Evolutionary conservation across 2,329 filamentous ascomycete species (phyloP).

Genomic region (Beauveria bassiana): DNA sequence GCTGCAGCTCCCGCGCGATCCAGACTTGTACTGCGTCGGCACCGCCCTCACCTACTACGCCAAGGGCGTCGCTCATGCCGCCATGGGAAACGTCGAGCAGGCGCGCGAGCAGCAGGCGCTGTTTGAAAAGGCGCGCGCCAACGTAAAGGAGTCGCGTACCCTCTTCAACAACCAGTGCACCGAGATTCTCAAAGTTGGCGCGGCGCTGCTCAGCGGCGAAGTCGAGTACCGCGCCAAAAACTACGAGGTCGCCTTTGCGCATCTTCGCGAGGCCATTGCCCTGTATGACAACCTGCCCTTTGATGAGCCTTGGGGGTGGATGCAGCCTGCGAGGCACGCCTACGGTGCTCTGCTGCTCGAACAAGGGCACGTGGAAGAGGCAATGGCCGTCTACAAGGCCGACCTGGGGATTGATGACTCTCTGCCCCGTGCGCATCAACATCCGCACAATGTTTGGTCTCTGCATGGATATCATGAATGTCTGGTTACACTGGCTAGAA

Average conservation of each 20-base stretch:
- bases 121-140: conserved; percentile 43
- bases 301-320: conserved; percentile 73
- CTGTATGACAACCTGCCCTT: conserved; percentile 59
- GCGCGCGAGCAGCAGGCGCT: conserved; percentile 42
- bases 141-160: conserved; percentile 51
- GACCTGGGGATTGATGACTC: conserved; percentile 54
- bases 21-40: conserved; percentile 58
- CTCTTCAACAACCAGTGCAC: conserved; percentile 32
- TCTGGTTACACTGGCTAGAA: conserved; percentile 41
- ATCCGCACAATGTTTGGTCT: conserved; percentile 70
- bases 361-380: conserved; percentile 50
- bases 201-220: conserved; percentile 66
- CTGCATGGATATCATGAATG: conserved; percentile 69
- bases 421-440: conserved; percentile 55
- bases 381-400: conserved; percentile 48
- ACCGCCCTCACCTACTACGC: conserved; percentile 63
- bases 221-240: conserved; percentile 59
- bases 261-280: conserved; percentile 48
- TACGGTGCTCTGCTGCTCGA: conserved; percentile 63
- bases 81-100: conserved; percentile 43
- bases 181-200: conserved; percentile 55
- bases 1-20: conserved; percentile 49
- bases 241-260: conserved; percentile 49
- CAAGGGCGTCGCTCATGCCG: conserved; percentile 58
- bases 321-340: conserved; percentile 66